These are phyloP conservation scores for Talaromyces sp. DNA, from an alignment of 2,329 filamentous ascomycete genomes.

Conservation along the genomic window DNA sequence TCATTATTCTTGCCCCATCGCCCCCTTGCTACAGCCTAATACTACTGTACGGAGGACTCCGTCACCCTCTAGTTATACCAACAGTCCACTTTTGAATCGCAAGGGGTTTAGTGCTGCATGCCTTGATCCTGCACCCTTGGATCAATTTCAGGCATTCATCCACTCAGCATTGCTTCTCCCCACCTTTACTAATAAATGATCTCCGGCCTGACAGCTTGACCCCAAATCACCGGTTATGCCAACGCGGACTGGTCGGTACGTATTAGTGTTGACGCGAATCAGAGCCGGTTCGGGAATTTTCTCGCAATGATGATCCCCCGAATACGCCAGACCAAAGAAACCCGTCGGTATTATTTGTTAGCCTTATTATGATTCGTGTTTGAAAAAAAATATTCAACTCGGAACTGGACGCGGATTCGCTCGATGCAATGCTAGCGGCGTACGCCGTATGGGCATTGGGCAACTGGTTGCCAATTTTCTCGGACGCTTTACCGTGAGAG, in stretches of 20 bases:
- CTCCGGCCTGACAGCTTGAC: neutral
- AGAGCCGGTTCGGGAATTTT: slow-evolving; percentile 7
- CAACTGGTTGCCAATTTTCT: neutral
- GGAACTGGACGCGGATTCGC: slow-evolving; percentile 3
- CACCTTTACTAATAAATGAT: neutral
- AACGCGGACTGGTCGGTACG: neutral
- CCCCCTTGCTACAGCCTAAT: slow-evolving; percentile 5
- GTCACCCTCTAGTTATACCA: neutral
- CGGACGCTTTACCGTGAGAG: neutral
- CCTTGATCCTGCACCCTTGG: neutral
- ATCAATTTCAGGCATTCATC: neutral
- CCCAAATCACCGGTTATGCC: neutral
- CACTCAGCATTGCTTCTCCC: neutral
- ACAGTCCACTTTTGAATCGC: neutral
- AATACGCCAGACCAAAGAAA: neutral
- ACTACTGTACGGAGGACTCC: neutral
- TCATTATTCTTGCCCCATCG: neutral
- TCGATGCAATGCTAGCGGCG: neutral
- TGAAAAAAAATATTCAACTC: slow-evolving; percentile 5
- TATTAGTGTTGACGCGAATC: neutral
- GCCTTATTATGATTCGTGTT: neutral
- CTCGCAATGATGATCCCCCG: neutral
- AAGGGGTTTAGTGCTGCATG: neutral
- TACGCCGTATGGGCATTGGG: neutral
- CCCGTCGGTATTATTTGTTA: neutral